Percentiles rank a stretch among this genome's conserved stretches.
Conservation (phyloP, 2,329 filamentous ascomycete genomes). For the Pseudopithomyces chartarum region DNA sequence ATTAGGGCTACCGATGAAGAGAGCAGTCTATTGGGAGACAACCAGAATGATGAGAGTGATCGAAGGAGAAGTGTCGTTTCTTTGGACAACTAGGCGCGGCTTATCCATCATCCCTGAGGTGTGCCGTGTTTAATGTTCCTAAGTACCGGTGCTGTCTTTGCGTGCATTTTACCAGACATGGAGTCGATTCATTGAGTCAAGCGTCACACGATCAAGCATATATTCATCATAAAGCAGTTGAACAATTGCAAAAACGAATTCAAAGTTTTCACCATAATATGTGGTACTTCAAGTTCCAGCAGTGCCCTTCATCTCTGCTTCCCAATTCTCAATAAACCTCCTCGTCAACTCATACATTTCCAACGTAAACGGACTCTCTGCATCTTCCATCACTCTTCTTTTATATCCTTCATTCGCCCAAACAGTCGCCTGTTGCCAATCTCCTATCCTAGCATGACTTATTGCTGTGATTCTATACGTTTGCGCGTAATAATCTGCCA, state of each 20-base stretch:
- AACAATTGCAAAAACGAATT: not conserved
- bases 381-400: constrained; percentile 37
- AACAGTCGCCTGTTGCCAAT: constrained; percentile 36
- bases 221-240: not conserved
- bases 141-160: too few relatives aligned
- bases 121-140: not conserved
- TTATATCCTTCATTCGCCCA: constrained; percentile 42
- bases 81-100: not conserved
- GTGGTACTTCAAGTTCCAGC: not conserved
- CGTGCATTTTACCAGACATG: too few relatives aligned
- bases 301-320: constrained; percentile 9
- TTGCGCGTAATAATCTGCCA: constrained; percentile 42
- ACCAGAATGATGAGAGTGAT: not conserved
- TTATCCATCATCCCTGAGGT: not conserved
- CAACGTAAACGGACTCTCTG: constrained; percentile 26
- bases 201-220: too few relatives aligned
- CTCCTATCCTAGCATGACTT: constrained; percentile 32
- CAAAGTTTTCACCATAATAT: not conserved
- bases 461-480: constrained; percentile 39
- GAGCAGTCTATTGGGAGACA: constrained; percentile 22
- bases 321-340: constrained; percentile 35
- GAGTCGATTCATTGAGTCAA: too few relatives aligned
- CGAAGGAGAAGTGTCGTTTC: not conserved
- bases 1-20: constrained; percentile 23
- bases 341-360: constrained; percentile 39